Evolutionary conservation across 2,329 filamentous ascomycete genomes (phyloP), one percentile per base, ranked within the genome.

Genomic region (Trichoderma semiorbis): DNA sequence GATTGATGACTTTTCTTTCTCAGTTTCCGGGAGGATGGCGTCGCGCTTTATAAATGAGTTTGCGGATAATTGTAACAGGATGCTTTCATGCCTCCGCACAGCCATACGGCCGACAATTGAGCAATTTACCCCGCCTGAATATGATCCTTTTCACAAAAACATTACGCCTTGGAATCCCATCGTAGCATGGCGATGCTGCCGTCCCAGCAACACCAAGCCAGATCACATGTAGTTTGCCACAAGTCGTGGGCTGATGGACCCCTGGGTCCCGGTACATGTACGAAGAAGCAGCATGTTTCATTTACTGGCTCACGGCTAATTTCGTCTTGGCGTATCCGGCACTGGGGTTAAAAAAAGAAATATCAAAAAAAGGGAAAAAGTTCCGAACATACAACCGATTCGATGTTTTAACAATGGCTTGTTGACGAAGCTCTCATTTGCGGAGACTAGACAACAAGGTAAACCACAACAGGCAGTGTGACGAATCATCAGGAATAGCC

Each of bases 291-390:
- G 28, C 14, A 58, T 7, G 34, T 36, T 39, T 26, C 16, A 53
- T 69, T 28, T 34, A 28, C 36, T 68, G 55, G 39, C n/a, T 69
- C n/a, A 36, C 55, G 66, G 66, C 66, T 69, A 69, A 69, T 69
- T 36, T 69, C 36, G 39, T 61, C 66, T 69, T 69, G 66, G 66
- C 66, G 36, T 24, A 14, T 26, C 16, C 28, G 28, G 16, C 30
- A 62, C 24, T 26, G 16, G 18, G 26, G 28, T 47, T 26, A n/a
- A 32, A 47, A 60, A 18, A 30, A 43, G 26, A 18, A 43, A 18
- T 5, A 43, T n/a, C 8, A 36, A 11, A 5, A 39, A 24, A 18
- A 68, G 18, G 7, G 14, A 14, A 58, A 68, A 58, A 24, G 16
- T n/a, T 28, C 66, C 26, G 57, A 69, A 39, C 11, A 28, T 50